phyloP scores from a whole-genome alignment of 2,329 filamentous ascomycete species.

The Colletotrichum orchidophilum region DNA sequence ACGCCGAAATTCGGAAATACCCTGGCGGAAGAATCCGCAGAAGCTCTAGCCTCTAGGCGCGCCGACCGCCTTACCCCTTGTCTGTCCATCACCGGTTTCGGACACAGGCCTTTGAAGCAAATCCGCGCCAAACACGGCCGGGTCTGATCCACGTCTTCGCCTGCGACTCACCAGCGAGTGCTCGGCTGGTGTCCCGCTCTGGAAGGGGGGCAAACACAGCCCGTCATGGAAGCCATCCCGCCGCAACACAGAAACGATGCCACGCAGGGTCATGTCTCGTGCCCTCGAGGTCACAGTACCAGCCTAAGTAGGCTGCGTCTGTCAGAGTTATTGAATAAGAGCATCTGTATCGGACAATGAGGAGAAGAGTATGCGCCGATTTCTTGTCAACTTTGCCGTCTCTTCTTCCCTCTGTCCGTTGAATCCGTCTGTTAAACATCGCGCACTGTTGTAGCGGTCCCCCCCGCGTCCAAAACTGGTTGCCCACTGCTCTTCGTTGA shows the following conservation, averaged over 20 bases:
- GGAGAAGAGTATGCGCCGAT: slow-evolving; percentile 25
- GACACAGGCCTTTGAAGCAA: slow-evolving; percentile 25
- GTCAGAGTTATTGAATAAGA: slow-evolving; percentile 16
- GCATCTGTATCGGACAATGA: slow-evolving; percentile 26
- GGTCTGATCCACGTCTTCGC: slow-evolving; percentile 24
- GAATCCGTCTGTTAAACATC: slow-evolving; percentile 18
- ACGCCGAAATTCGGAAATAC: background rate
- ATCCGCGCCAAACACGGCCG: slow-evolving; percentile 8
- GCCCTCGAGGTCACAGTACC: background rate
- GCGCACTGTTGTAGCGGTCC: slow-evolving; percentile 2
- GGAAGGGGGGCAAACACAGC: slow-evolving; percentile 8
- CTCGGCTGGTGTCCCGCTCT: slow-evolving; percentile 7
- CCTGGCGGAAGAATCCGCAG: slow-evolving; percentile 5
- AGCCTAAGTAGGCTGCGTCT: background rate
- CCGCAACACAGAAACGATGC: background rate
- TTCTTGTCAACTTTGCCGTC: background rate
- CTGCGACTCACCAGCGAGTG: slow-evolving; percentile 28
- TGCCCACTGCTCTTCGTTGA: slow-evolving; percentile 1
- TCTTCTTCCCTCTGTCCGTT: slow-evolving; percentile 16
- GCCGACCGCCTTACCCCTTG: slow-evolving; percentile 1
- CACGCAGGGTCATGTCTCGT: slow-evolving; percentile 28
- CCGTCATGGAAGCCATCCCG: slow-evolving; percentile 1
- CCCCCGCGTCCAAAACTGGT: slow-evolving; percentile 8
- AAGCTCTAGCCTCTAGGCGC: slow-evolving; percentile 10
- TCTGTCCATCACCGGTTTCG: slow-evolving; percentile 26